Evolutionary conservation across 768 basidiomycete species (phyloP).

Genomic region (Lyophyllum decastes): DNA sequence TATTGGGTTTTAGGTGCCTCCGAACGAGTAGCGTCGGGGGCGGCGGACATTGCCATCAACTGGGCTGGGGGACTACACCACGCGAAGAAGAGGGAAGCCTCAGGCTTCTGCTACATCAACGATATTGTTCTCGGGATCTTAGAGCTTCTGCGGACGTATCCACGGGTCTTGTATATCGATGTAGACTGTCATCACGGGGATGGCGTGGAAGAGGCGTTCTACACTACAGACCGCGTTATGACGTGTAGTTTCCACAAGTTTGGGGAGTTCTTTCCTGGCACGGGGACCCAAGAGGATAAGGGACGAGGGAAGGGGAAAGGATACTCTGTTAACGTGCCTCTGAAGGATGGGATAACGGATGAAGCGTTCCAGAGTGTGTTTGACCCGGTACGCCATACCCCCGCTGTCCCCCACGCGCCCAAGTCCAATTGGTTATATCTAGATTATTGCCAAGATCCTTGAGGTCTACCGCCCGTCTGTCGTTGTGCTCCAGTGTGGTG

Average conservation of each 20-base stretch:
- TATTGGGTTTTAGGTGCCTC: constrained; percentile 67
- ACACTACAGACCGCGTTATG: constrained; percentile 96
- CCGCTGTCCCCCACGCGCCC: constrained; percentile 3
- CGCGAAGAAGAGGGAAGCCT: constrained; percentile 98
- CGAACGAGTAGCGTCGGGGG: constrained; percentile 73
- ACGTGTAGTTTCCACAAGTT: constrained; percentile 97
- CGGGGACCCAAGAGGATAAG: constrained; percentile 80
- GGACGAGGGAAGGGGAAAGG: constrained; percentile 84
- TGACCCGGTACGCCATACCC: constrained; percentile 67
- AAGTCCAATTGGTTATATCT: background rate
- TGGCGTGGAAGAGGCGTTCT: constrained; percentile 98
- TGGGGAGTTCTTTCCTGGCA: constrained; percentile 93
- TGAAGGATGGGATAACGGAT: constrained; percentile 94
- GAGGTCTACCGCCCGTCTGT: constrained; percentile 88
- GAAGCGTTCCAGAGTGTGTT: constrained; percentile 88
- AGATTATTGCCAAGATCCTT: constrained; percentile 85
- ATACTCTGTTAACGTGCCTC: constrained; percentile 90
- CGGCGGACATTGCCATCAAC: constrained; percentile 92
- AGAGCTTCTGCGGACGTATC: constrained; percentile 82
- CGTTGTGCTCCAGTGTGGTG: constrained; percentile 92
- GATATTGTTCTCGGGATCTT: constrained; percentile 95
- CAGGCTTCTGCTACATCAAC: constrained; percentile 99
- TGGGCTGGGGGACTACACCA: constrained; percentile 99
- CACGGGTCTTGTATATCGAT: constrained; percentile 95
- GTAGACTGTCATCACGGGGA: constrained; percentile 99